These are phyloP conservation scores for Daldinia grandis DNA, from an alignment of 495 filamentous ascomycete genomes.

Conservation along the genomic window DNA sequence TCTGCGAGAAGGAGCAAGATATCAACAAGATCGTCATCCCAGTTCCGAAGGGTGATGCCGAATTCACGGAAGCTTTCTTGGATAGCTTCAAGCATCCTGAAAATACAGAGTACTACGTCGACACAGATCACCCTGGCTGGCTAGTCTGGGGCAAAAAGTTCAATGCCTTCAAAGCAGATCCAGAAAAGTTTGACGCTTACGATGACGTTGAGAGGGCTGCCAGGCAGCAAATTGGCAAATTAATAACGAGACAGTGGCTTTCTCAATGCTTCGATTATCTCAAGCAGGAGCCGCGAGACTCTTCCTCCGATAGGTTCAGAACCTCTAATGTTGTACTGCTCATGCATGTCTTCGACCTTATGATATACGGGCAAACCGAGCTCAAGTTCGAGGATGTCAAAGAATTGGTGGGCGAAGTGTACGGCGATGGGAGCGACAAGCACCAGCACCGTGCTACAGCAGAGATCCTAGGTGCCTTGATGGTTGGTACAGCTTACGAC, in stretches of 20 bases:
- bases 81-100: conserved; percentile 79
- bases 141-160: conserved; percentile 93
- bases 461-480: conserved; percentile 88
- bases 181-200: conserved; percentile 75
- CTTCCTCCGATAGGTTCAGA: conserved; percentile 83
- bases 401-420: conserved; percentile 74
- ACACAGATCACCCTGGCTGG: conserved; percentile 94
- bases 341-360: conserved; percentile 85
- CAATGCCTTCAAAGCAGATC: conserved; percentile 75
- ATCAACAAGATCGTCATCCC: conserved; percentile 76
- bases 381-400: conserved; percentile 90
- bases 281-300: conserved; percentile 95
- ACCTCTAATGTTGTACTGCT: conserved; percentile 86
- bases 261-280: conserved; percentile 86
- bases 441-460: conserved; percentile 97
- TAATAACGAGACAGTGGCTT: conserved; percentile 87
- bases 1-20: conserved; percentile 77
- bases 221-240: conserved; percentile 80
- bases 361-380: conserved; percentile 74
- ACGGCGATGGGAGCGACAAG: conserved; percentile 93
- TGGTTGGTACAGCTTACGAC: conserved; percentile 77
- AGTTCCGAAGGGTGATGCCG: conserved; percentile 74
- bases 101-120: conserved; percentile 82
- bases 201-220: conserved; percentile 81
- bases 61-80: conserved; percentile 81